phyloP scores from a whole-genome alignment of 441 rosid species.

The Erodium moschatum region DNA sequence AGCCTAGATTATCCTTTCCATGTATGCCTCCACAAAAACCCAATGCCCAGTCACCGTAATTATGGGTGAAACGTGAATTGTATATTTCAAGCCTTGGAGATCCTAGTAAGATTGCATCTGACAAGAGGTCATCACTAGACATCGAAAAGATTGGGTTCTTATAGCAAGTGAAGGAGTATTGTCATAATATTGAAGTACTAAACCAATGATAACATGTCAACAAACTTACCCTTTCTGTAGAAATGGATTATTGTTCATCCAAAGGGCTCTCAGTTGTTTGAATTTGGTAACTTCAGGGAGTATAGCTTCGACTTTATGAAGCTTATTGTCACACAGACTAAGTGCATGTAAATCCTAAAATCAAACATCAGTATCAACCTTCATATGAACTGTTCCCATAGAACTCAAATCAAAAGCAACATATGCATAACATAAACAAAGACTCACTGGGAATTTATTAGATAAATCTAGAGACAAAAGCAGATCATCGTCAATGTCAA shows the following conservation, averaged over 20 bases:
- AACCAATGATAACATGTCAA: constrained; percentile 11
- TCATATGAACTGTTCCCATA: not conserved
- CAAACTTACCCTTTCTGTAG: constrained; percentile 39
- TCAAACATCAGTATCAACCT: not conserved
- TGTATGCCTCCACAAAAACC: constrained; percentile 65
- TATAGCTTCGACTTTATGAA: constrained; percentile 40
- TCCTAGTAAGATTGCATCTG: constrained; percentile 44
- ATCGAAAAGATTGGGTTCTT: constrained; percentile 20
- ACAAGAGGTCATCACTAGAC: constrained; percentile 41
- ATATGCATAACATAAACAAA: constrained; percentile 2
- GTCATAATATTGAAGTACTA: not conserved
- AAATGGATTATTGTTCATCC: constrained; percentile 79
- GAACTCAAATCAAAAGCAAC: not conserved
- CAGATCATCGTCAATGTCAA: constrained; percentile 45
- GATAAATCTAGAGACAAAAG: constrained; percentile 52
- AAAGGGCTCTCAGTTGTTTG: constrained; percentile 60
- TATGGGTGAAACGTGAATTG: constrained; percentile 60
- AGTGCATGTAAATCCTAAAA: constrained; percentile 68
- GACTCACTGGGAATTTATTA: constrained; percentile 50
- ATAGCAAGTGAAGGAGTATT: not conserved
- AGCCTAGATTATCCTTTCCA: constrained; percentile 56
- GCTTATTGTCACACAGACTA: constrained; percentile 68
- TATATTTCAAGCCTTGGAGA: constrained; percentile 72
- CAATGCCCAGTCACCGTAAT: constrained; percentile 78
- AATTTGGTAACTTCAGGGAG: constrained; percentile 57